Evolutionary conservation across 116 monocot species (phyloP).

Genomic region (Papilionanthe hybrid): DNA sequence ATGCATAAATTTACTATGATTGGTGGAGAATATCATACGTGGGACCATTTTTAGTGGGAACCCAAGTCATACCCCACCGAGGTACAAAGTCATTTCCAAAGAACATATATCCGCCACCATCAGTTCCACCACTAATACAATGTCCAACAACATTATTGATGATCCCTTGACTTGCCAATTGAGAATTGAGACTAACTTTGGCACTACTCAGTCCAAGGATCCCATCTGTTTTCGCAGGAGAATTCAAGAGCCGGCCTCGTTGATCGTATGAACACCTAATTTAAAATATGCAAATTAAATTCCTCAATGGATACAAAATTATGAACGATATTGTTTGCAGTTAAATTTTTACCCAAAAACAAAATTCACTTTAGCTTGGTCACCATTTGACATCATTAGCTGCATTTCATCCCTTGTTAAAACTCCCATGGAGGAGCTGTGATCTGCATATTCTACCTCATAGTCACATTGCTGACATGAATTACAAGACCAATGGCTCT

Average conservation of each 20-base stretch:
- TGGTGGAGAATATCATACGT: conserved; percentile 27
- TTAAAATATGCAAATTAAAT: not conserved
- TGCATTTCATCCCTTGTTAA: conserved; percentile 70
- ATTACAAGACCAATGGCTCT: conserved; percentile 37
- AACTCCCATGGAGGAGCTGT: conserved; percentile 85
- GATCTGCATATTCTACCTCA: conserved; percentile 83
- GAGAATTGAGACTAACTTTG: conserved; percentile 65
- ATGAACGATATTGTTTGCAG: not conserved
- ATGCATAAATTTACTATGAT: not conserved
- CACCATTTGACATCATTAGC: conserved; percentile 39
- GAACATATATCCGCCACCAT: conserved; percentile 67
- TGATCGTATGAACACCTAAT: conserved; percentile 90
- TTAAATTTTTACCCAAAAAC: conserved; percentile 66
- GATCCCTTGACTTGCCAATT: conserved; percentile 56
- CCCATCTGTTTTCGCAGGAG: conserved; percentile 82
- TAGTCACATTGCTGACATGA: conserved; percentile 77
- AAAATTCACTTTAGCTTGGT: conserved; percentile 35
- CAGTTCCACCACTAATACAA: conserved; percentile 46
- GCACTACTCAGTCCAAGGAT: conserved; percentile 67
- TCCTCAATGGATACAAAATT: not conserved
- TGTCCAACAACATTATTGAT: conserved; percentile 65
- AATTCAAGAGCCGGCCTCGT: conserved; percentile 61
- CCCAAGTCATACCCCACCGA: conserved; percentile 67
- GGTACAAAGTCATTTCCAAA: conserved; percentile 82
- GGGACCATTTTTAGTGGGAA: conserved; percentile 28